A percentile compares a stretch with the other conserved stretches of the same genome.
Conservation (phyloP, 148 eudicot species). For the Tetragonia tetragonoides region DNA sequence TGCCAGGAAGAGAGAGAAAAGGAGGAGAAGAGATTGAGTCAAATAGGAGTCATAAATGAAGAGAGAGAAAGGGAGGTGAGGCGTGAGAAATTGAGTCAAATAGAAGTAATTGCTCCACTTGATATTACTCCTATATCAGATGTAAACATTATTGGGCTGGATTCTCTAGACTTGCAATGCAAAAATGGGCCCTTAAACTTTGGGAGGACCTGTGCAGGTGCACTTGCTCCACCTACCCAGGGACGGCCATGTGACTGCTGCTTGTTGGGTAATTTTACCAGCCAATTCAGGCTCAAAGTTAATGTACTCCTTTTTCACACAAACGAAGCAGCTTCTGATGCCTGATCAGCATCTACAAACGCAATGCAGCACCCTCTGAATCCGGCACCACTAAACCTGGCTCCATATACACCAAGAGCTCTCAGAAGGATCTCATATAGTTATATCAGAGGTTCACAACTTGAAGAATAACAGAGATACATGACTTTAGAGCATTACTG, state of each 20-base stretch:
- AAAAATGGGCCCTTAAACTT: too few species aligned
- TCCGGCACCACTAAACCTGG: conserved; percentile 97
- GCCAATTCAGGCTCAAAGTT: conserved; percentile 70
- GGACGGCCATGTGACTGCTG: conserved; percentile 32
- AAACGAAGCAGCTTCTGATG: conserved; percentile 59
- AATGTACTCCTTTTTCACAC: conserved; percentile 58
- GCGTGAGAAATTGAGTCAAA: too few species aligned
- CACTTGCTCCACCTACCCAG: too few species aligned
- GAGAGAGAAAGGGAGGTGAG: too few species aligned
- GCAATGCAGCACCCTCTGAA: conserved; percentile 97
- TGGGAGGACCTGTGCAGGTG: too few species aligned
- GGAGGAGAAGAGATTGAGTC: too few species aligned
- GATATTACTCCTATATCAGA: too few species aligned
- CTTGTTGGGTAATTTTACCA: conserved; percentile 45
- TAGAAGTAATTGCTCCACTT: too few species aligned
- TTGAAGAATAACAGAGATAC: conserved; percentile 28
- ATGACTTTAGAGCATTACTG: background rate
- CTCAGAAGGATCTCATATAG: conserved; percentile 70
- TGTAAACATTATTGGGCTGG: too few species aligned
- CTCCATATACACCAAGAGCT: conserved; percentile 84
- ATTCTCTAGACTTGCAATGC: too few species aligned
- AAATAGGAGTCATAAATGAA: too few species aligned
- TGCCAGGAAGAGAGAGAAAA: too few species aligned
- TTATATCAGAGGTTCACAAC: conserved; percentile 85
- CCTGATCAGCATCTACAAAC: conserved; percentile 62